Percentiles rank a stretch among this genome's conserved stretches.
Evolutionary conservation across 106 monocot genomes (phyloP).

Genomic region (Allium cepa): DNA sequence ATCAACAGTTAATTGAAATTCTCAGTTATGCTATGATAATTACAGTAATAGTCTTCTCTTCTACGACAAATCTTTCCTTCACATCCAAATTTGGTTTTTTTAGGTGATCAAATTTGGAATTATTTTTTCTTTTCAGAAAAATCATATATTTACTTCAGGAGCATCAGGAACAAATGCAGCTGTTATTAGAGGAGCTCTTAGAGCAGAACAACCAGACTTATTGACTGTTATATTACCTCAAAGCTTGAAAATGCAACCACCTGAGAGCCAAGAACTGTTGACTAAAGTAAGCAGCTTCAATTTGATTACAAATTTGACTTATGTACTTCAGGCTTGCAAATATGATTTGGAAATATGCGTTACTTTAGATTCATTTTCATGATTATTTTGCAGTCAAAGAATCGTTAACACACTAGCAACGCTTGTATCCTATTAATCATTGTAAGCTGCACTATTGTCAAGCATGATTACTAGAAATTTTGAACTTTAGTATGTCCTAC

Average conservation of each 20-base stretch:
- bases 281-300: slow-evolving; percentile 50
- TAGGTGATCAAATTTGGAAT: background rate
- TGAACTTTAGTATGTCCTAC: no score
- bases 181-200: slow-evolving; percentile 92
- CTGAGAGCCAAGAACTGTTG: slow-evolving; percentile 92
- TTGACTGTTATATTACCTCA: slow-evolving; percentile 97
- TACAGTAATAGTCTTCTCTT: slow-evolving; percentile 38
- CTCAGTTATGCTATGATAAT: slow-evolving; percentile 98
- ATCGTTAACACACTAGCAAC: no score
- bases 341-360: no score
- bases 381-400: no score
- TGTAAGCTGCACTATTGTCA: no score
- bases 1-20: slow-evolving; percentile 97
- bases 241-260: slow-evolving; percentile 79
- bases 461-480: no score
- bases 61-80: no score
- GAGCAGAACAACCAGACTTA: slow-evolving; percentile 90
- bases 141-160: slow-evolving; percentile 95
- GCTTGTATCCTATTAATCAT: no score
- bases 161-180: slow-evolving; percentile 98
- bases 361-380: no score
- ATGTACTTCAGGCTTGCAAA: no score
- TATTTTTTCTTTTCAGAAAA: slow-evolving; percentile 52
- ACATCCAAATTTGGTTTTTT: no score
- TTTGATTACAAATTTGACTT: no score